Conservation (phyloP, 306 rosid species). For the Corylus heterophylla region DNA sequence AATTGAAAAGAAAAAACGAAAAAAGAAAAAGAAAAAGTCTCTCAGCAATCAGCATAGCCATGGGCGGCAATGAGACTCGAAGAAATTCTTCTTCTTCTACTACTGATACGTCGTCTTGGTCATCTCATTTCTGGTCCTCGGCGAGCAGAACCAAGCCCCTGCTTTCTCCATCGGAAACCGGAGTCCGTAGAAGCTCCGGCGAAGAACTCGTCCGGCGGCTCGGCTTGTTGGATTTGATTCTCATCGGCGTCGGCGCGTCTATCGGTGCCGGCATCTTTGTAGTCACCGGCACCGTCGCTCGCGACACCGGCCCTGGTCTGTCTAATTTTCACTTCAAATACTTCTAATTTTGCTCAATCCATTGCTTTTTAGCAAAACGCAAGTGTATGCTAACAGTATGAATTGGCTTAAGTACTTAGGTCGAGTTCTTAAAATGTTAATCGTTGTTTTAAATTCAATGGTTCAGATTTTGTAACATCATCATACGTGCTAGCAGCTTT, state of each 20-base stretch:
- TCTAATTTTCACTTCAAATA: neutral
- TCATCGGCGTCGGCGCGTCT: slow-evolving; percentile 91
- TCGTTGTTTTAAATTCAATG: no score
- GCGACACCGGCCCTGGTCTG: slow-evolving; percentile 80
- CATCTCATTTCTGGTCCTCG: slow-evolving; percentile 69
- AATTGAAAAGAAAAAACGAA: neutral
- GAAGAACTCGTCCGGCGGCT: slow-evolving; percentile 83
- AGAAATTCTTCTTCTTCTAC: slow-evolving; percentile 25
- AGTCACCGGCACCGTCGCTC: slow-evolving; percentile 95
- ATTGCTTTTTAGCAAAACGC: neutral
- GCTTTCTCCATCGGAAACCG: slow-evolving; percentile 46
- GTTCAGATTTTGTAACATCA: no score
- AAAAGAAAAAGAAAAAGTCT: neutral
- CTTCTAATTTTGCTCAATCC: neutral
- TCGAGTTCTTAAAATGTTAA: no score
- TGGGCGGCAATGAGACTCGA: slow-evolving; percentile 29
- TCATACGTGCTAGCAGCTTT: no score
- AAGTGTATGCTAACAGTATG: neutral
- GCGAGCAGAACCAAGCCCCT: slow-evolving; percentile 67
- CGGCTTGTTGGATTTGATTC: slow-evolving; percentile 78
- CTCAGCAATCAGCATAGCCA: neutral
- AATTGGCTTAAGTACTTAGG: neutral
- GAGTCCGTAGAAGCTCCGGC: slow-evolving; percentile 48
- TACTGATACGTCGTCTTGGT: slow-evolving; percentile 37
- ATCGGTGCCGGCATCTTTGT: slow-evolving; percentile 94